Conservation (phyloP, 352 stramenopile species). For the Phytophthora syringae region DNA sequence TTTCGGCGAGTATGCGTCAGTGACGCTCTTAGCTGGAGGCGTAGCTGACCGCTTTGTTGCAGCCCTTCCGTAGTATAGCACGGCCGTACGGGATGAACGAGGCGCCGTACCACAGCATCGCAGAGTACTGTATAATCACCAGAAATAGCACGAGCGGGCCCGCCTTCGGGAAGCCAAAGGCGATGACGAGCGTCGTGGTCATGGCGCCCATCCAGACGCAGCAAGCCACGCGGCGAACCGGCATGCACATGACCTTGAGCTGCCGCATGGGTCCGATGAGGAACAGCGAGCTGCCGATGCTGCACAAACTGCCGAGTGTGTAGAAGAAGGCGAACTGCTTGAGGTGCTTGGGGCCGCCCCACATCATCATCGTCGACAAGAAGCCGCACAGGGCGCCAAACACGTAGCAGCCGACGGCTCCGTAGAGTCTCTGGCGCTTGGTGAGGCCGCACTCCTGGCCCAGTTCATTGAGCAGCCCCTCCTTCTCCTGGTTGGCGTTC, state of each 20-base stretch:
- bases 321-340: conserved; percentile 91
- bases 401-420: conserved; percentile 71
- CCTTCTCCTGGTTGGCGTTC: conserved; percentile 66
- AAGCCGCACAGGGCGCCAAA: conserved; percentile 80
- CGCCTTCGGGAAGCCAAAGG: conserved; percentile 73
- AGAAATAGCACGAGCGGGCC: conserved; percentile 72
- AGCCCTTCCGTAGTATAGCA: conserved; percentile 79
- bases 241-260: conserved; percentile 87
- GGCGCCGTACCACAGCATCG: conserved; percentile 87
- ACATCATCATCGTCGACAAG: conserved; percentile 83
- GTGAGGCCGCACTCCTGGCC: conserved; percentile 77
- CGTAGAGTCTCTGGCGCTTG: conserved; percentile 82
- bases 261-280: conserved; percentile 73
- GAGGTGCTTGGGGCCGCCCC: conserved; percentile 76
- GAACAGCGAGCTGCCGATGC: conserved; percentile 83
- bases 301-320: conserved; percentile 81
- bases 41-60: conserved; percentile 59
- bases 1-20: not conserved
- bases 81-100: conserved; percentile 85
- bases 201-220: conserved; percentile 83
- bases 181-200: conserved; percentile 75
- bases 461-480: conserved; percentile 76
- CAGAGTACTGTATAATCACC: conserved; percentile 79
- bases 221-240: conserved; percentile 80
- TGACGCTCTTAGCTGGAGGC: conserved; percentile 38